Base-by-base conservation (phyloP, 2,329 filamentous ascomycete species). In the Ceratocystis lukuohia region DNA sequence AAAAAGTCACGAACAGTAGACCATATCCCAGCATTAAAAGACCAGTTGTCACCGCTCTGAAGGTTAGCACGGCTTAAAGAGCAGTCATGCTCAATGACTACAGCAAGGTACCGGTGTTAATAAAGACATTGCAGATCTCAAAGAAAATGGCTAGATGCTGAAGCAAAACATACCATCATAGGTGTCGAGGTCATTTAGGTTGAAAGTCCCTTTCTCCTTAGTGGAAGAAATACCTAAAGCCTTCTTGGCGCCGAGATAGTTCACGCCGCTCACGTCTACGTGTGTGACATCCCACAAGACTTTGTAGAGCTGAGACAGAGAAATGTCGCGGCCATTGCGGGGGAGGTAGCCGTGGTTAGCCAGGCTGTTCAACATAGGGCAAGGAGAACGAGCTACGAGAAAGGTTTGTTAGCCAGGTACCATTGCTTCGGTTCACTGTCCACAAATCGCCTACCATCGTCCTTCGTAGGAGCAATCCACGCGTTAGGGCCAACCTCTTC, bases 21-120 rank as follows among this genome's bases (percentile, higher is more conserved):
- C 70, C 71, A 75, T 25, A 73, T 71, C 8, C 69, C 69, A 4
- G 68, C 56, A 57, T 72, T 66, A 65, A 75, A 75, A 41, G 70
- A 71, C 64, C 72, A 69, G 68, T 73, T 73, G 66, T 75, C 71
- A 41, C 73, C 73, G 22, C 71, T 71, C 65, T 69, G 68, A 46
- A 71, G 30, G 65, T 75, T 74, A 59, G 71, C 70, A 48, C 74
- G 71, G 67, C 69, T 72, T 1, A 75, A 68, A 45, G 71, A 73
- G 48, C 73, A 73, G 65, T 75, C 74, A 66, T 74, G 73, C 62
- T 75, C 74, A 65, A 75, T 74, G n/a, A 74, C 72, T 74, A 41
- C 33, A 37, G 28, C 4, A 28, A 8, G 20, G 37, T 12, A 33
- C 22, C 5, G 7, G 2, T 15, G 56, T 67, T 61, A 64, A 48